These are phyloP conservation scores for Pichia sp. DNA, from an alignment of 1,139 yeast genomes.

Conservation along the genomic window DNA sequence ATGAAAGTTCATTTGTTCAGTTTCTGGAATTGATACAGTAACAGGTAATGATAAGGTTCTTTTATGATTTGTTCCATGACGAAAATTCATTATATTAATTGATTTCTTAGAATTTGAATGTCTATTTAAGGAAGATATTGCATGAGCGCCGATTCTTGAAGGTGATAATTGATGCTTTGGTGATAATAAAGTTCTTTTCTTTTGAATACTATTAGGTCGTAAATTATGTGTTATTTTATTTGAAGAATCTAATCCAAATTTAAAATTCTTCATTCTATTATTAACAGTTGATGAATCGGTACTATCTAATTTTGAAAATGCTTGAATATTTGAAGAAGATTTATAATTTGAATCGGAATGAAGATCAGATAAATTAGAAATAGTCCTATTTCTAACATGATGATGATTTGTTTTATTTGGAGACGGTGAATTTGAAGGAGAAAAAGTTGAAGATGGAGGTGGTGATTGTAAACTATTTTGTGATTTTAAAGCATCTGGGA, in stretches of 20 bases:
- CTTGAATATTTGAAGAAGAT: background rate
- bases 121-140: conserved; percentile 49
- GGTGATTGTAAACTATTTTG: background rate
- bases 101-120: conserved; percentile 15
- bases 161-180: conserved; percentile 53
- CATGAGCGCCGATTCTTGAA: conserved; percentile 66
- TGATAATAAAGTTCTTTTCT: conserved; percentile 21
- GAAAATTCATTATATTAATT: conserved; percentile 14
- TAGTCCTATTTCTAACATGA: conserved; percentile 18
- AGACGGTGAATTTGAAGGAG: conserved; percentile 9
- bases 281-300: conserved; percentile 21
- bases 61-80: conserved; percentile 26
- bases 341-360: background rate
- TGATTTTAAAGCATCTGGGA: too few species aligned
- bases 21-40: conserved; percentile 30
- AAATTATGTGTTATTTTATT: conserved; percentile 1
- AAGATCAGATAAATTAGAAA: conserved; percentile 15
- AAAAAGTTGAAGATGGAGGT: conserved; percentile 1
- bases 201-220: conserved; percentile 5
- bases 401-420: conserved; percentile 4
- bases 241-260: conserved; percentile 35
- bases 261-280: conserved; percentile 36
- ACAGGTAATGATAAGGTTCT: conserved; percentile 29
- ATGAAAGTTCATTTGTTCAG: conserved; percentile 16
- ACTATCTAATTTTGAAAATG: background rate